Percentiles rank a stretch among this genome's conserved stretches.
phyloP scores from a whole-genome alignment of 2,329 filamentous ascomycete genomes.

The Aspergillus jensenii region DNA sequence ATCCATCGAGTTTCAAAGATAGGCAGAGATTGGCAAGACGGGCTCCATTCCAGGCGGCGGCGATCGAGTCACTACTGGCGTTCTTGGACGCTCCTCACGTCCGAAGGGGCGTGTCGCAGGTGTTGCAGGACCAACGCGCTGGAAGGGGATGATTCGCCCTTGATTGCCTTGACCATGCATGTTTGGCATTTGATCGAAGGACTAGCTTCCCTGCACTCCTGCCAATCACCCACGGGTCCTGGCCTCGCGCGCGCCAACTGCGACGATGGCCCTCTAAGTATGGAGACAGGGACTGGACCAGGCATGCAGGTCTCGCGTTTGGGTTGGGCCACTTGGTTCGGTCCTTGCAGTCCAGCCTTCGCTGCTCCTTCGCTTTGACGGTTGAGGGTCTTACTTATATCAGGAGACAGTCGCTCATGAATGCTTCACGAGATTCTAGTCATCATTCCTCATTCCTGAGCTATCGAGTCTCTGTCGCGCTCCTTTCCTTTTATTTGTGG shows the following conservation, averaged over 20 bases:
- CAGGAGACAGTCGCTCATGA: conserved; percentile 14
- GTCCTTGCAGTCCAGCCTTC: conserved; percentile 16
- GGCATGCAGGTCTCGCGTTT: conserved; percentile 14
- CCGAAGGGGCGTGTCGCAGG: conserved; percentile 8
- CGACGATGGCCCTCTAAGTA: conserved; percentile 10
- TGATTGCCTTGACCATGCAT: conserved; percentile 10
- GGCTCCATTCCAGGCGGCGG: neutral
- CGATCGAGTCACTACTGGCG: neutral
- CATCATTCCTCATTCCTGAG: conserved; percentile 15
- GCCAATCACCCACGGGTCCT: conserved; percentile 14
- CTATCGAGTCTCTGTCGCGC: conserved; percentile 18
- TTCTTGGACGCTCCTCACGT: neutral
- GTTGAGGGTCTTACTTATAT: conserved; percentile 15
- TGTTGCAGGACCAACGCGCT: conserved; percentile 12
- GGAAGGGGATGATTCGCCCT: conserved; percentile 16
- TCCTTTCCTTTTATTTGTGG: conserved; percentile 19
- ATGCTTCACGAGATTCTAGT: conserved; percentile 14
- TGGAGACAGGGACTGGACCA: conserved; percentile 11
- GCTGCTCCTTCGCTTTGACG: neutral
- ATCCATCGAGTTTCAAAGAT: conserved; percentile 7
- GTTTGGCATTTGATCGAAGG: conserved; percentile 15
- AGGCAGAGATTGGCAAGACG: neutral
- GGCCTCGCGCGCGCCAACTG: conserved; percentile 14
- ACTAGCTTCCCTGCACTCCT: conserved; percentile 5
- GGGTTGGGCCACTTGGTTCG: conserved; percentile 8